phyloP scores from a whole-genome alignment of 768 basidiomycete genomes.

The Postia placenta region DNA sequence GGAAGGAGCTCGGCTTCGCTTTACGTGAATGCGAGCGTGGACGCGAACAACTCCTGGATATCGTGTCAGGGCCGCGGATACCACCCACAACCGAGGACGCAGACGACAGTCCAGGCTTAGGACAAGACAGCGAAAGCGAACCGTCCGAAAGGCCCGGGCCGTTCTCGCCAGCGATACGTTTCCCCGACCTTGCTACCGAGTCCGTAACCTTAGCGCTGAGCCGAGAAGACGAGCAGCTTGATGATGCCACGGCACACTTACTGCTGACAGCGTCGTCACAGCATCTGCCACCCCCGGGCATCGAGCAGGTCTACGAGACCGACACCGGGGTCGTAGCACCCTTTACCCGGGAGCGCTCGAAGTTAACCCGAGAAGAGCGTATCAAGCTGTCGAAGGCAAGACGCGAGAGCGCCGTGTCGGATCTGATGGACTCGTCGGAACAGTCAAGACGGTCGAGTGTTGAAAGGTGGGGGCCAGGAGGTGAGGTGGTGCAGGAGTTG shows the following conservation, averaged over 20 bases:
- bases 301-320: conserved; percentile 81
- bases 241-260: conserved; percentile 55
- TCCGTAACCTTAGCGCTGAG: conserved; percentile 15
- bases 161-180: conserved; percentile 19
- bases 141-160: conserved; percentile 47
- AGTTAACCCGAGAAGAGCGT: conserved; percentile 68
- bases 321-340: conserved; percentile 35
- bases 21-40: conserved; percentile 81
- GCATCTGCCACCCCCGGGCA: conserved; percentile 58
- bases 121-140: conserved; percentile 48
- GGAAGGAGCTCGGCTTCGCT: conserved; percentile 72
- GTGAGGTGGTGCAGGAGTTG: conserved; percentile 78
- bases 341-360: conserved; percentile 56
- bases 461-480: conserved; percentile 65
- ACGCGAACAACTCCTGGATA: conserved; percentile 52
- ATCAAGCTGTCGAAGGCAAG: conserved; percentile 53
- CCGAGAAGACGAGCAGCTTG: conserved; percentile 22
- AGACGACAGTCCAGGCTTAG: conserved; percentile 40
- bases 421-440: conserved; percentile 20
- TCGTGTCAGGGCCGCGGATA: conserved; percentile 37
- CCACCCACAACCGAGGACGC: conserved; percentile 26
- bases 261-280: conserved; percentile 43
- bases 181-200: conserved; percentile 14
- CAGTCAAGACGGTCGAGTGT: conserved; percentile 13
- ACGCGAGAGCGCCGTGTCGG: conserved; percentile 36